Evolutionary conservation across 371 early-diverging fungal species (phyloP).

Genomic region (Mortierella sp.): DNA sequence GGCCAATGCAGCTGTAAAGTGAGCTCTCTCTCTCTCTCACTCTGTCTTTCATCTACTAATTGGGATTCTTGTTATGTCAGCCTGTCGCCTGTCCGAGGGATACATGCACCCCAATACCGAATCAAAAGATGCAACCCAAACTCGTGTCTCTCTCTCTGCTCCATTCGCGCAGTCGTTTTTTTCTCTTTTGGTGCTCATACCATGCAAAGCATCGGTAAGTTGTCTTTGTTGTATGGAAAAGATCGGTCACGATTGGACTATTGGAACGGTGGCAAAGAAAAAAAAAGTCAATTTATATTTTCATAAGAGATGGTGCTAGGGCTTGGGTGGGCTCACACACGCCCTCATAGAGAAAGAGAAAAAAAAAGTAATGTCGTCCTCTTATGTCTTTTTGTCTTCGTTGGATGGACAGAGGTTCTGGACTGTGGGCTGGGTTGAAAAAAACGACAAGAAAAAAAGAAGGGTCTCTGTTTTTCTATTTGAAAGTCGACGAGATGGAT

Average conservation of each 20-base stretch:
- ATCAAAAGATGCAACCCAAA: not conserved
- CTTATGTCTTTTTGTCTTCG: not conserved
- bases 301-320: too few species aligned
- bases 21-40: not conserved
- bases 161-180: too few species aligned
- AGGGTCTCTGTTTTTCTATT: not conserved
- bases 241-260: too few species aligned
- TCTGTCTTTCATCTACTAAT: not conserved
- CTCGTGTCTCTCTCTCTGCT: not conserved
- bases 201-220: too few species aligned
- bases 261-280: too few species aligned
- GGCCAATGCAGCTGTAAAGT: constrained; percentile 2
- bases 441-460: not conserved
- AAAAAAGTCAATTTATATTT: too few species aligned
- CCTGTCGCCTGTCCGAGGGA: not conserved
- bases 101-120: not conserved
- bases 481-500: not conserved
- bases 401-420: not conserved
- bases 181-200: too few species aligned
- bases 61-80: not conserved
- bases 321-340: too few species aligned
- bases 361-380: too few species aligned
- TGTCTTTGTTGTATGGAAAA: too few species aligned
- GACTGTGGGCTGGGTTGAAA: constrained; percentile 2
- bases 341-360: too few species aligned